Evolutionary conservation across 192 early-diverging fungal genomes (phyloP).

Genomic region (Globomyces pollinis-pini): DNA sequence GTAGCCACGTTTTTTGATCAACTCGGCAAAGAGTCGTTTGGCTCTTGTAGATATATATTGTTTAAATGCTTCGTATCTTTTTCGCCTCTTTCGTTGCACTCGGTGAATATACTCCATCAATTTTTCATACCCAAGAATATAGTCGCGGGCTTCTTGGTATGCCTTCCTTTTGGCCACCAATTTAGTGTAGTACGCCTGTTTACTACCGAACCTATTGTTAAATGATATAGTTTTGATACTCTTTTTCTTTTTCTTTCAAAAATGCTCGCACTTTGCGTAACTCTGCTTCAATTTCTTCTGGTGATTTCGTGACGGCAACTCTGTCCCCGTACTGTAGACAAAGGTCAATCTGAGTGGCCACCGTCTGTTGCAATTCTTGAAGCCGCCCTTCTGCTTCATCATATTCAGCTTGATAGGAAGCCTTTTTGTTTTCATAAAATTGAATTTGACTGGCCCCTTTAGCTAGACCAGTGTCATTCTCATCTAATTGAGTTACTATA

Average conservation of each 20-base stretch:
- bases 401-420: background rate
- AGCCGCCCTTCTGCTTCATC: conserved; percentile 7
- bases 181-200: background rate
- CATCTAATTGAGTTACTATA: no score
- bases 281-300: conserved; percentile 13
- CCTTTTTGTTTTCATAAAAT: background rate
- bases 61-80: conserved; percentile 61
- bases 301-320: conserved; percentile 1
- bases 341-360: background rate
- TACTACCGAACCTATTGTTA: conserved; percentile 6
- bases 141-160: background rate
- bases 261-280: conserved; percentile 13
- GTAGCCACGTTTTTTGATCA: conserved; percentile 76
- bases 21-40: conserved; percentile 60
- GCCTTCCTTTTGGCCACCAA: background rate
- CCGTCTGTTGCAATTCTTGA: background rate
- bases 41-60: conserved; percentile 69
- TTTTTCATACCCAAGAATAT: conserved; percentile 5
- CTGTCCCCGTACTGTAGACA: conserved; percentile 11
- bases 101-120: conserved; percentile 32
- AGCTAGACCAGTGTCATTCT: no score
- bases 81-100: conserved; percentile 51
- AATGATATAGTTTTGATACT: conserved; percentile 1
- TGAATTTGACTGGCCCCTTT: background rate
- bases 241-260: conserved; percentile 15